Base-by-base conservation (phyloP, 169 alveolate species). In the Plasmodium coatneyi region DNA sequence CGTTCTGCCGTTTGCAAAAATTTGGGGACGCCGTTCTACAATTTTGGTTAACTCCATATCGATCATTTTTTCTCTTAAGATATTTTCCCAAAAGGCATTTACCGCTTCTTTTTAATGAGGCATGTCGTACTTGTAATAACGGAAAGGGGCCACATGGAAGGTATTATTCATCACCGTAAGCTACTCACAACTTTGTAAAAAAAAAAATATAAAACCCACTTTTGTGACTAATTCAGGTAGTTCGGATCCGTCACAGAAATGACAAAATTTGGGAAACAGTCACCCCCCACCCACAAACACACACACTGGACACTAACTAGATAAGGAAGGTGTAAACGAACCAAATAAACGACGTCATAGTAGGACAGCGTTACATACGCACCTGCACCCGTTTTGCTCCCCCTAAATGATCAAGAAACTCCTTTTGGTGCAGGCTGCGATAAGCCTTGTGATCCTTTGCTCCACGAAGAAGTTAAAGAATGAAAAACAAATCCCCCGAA, bases 331-430 rank as follows among this genome's bases (percentile, higher is more conserved):
- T 3, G n/a, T 5, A 6, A 66, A 66, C 34, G 76, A 66, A 66
- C n/a, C 19, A 22, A 49, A 49, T 49, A 49, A 49, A 49, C 22
- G 0, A 49, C 22, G 6, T 7, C 60, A 49, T 16, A 43, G 54
- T 43, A 49, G 60, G 60, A 49, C 60, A 49, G 60, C 28, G 34
- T 32, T 56, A 82, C 28, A 82, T 16, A 39, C 41, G 14, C 54
- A 25, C 36, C 49, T n/a, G 25, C 7, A 0, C 54, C 49, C 39
- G 30, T 1, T 25, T 80, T 3, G 19, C 3, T 25, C 16, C 71
- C 10, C 41, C 60, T 84, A 84, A 74, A 84, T 84, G 93, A 76
- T 39, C 2, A 84, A 52, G 60, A 84, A 6, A 52, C 70, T 49
- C 22, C 93, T 84, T 19, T 19, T 72, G 22, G 80, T 54, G 41